Conservation (phyloP, 2,329 filamentous ascomycete species). For the Ophiostoma sp. region DNA sequence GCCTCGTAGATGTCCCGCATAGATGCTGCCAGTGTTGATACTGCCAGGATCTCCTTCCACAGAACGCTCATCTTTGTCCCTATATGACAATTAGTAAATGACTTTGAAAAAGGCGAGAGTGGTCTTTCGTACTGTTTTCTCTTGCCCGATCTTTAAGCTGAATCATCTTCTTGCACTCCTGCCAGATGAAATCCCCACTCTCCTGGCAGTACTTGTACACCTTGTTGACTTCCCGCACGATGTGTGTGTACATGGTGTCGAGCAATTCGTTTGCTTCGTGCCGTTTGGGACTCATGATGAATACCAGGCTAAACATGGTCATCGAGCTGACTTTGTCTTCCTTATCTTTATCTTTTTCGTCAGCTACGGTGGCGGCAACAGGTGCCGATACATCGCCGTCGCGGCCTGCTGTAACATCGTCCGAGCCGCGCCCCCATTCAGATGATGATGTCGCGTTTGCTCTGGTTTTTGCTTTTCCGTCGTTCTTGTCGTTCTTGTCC, state of each 20-base stretch:
- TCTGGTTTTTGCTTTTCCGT: not conserved
- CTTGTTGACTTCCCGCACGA: constrained; percentile 90
- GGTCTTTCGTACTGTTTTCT: constrained; percentile 56
- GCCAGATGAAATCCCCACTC: constrained; percentile 85
- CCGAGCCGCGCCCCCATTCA: constrained; percentile 29
- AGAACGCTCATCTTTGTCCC: constrained; percentile 62
- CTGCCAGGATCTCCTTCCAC: constrained; percentile 69
- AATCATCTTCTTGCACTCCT: constrained; percentile 81
- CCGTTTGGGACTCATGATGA: constrained; percentile 78
- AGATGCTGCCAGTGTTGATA: constrained; percentile 77
- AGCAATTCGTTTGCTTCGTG: constrained; percentile 74
- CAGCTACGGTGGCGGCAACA: too few relatives aligned
- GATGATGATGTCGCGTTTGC: not conserved
- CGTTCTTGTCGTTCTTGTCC: constrained; percentile 24
- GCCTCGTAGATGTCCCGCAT: constrained; percentile 80
- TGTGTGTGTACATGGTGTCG: constrained; percentile 78
- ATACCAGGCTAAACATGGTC: constrained; percentile 98
- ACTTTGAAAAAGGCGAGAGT: not conserved
- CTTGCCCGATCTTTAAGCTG: constrained; percentile 78
- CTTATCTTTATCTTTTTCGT: constrained; percentile 28
- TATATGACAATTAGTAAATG: constrained; percentile 31
- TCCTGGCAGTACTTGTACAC: constrained; percentile 91
- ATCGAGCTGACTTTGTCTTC: constrained; percentile 69
- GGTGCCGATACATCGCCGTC: constrained; percentile 34
- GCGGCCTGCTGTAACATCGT: constrained; percentile 31